A percentile compares a stretch with the other conserved stretches of the same genome.
phyloP scores from a whole-genome alignment of 305 asterid genomes.

The Plantago lanceolata region DNA sequence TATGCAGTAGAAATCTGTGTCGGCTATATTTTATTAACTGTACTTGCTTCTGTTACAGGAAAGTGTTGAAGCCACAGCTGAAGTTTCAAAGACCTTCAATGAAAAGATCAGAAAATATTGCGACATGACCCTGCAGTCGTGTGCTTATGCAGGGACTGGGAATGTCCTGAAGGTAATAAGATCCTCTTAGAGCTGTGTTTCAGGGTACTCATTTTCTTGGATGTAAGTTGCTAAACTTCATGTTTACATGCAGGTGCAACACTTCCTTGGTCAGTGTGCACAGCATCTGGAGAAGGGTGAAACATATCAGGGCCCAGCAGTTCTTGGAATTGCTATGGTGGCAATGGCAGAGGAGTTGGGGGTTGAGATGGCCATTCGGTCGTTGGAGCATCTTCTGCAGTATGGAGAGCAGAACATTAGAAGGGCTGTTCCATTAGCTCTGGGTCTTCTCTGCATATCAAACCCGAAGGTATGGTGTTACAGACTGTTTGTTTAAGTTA shows the following conservation, averaged over 20 bases:
- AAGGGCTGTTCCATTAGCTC: slow-evolving; percentile 86
- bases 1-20: too few species aligned
- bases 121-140: slow-evolving; percentile 86
- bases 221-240: slow-evolving; percentile 20
- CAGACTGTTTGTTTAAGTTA: neutral
- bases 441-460: slow-evolving; percentile 92
- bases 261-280: slow-evolving; percentile 88
- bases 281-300: slow-evolving; percentile 89
- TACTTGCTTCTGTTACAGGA: slow-evolving; percentile 51
- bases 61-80: slow-evolving; percentile 85
- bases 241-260: slow-evolving; percentile 63
- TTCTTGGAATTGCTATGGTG: slow-evolving; percentile 97
- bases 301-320: slow-evolving; percentile 88
- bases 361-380: slow-evolving; percentile 91
- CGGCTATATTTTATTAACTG: slow-evolving; percentile 14
- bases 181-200: slow-evolving; percentile 11
- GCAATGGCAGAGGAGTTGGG: slow-evolving; percentile 98
- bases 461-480: slow-evolving; percentile 64
- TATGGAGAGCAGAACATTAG: slow-evolving; percentile 91
- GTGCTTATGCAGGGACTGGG: slow-evolving; percentile 99
- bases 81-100: slow-evolving; percentile 82
- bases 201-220: neutral
- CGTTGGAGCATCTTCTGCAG: slow-evolving; percentile 88
- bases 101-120: slow-evolving; percentile 84
- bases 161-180: slow-evolving; percentile 81